These are phyloP conservation scores for Alternaria conjuncta DNA, from an alignment of 2,329 filamentous ascomycete genomes.

Conservation along the genomic window DNA sequence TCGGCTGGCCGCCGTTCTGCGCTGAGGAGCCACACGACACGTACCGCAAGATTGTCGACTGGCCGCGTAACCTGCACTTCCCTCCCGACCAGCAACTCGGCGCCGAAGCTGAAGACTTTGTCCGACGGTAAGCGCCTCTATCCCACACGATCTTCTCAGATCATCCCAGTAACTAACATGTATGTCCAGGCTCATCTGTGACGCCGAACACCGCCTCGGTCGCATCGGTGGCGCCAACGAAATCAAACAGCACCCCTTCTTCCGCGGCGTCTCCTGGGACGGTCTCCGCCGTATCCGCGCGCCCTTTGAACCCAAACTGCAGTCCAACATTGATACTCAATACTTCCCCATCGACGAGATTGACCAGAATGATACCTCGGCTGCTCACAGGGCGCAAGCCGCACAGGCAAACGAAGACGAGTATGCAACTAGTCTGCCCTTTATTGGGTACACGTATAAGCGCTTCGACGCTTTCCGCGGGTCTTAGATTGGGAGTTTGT, in stretches of 20 bases:
- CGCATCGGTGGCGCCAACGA: slow-evolving; percentile 82
- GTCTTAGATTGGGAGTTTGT: slow-evolving; percentile 27
- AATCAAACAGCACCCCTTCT: slow-evolving; percentile 94
- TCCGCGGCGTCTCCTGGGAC: slow-evolving; percentile 95
- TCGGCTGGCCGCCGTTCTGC: slow-evolving; percentile 99
- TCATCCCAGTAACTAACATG: slow-evolving; percentile 20
- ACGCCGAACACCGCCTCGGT: slow-evolving; percentile 89
- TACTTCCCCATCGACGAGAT: slow-evolving; percentile 99
- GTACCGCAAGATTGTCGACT: slow-evolving; percentile 99
- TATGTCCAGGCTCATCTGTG: slow-evolving; percentile 79
- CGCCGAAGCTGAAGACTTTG: slow-evolving; percentile 87
- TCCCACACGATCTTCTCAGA: neutral
- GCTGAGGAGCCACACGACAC: slow-evolving; percentile 97
- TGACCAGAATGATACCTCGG: slow-evolving; percentile 92
- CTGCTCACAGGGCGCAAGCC: slow-evolving; percentile 82
- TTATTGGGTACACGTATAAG: slow-evolving; percentile 98
- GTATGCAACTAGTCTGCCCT: slow-evolving; percentile 91
- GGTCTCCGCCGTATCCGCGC: slow-evolving; percentile 90
- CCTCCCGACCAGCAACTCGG: slow-evolving; percentile 92
- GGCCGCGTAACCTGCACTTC: slow-evolving; percentile 94
- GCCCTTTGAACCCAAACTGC: slow-evolving; percentile 92
- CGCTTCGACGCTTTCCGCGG: slow-evolving; percentile 76
- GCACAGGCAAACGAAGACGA: slow-evolving; percentile 74
- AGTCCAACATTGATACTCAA: slow-evolving; percentile 92
- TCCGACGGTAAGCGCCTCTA: slow-evolving; percentile 72